These are phyloP conservation scores for Ajuga reptans DNA, from an alignment of 305 asterid genomes.

Conservation along the genomic window DNA sequence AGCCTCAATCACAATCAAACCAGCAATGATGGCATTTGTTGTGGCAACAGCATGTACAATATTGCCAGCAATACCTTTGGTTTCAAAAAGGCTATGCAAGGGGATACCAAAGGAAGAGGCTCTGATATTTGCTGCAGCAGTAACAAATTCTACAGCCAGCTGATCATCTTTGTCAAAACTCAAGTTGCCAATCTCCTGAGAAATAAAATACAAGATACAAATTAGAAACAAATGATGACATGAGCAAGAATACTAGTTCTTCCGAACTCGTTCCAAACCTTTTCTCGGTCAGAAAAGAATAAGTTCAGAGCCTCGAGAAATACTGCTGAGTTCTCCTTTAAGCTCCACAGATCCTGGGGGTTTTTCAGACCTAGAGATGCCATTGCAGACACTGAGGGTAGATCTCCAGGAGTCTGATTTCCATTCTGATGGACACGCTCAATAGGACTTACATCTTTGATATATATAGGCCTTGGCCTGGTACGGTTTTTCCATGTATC, in stretches of 20 bases:
- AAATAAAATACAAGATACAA: not conserved
- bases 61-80: slow-evolving; percentile 98
- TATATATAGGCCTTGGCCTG: slow-evolving; percentile 79
- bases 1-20: slow-evolving; percentile 94
- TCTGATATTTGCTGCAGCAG: slow-evolving; percentile 97
- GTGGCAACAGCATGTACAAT: slow-evolving; percentile 99
- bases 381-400: slow-evolving; percentile 68
- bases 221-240: slow-evolving; percentile 14
- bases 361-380: slow-evolving; percentile 68
- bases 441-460: slow-evolving; percentile 50
- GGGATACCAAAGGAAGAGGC: slow-evolving; percentile 95
- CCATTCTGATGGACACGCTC: slow-evolving; percentile 59
- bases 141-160: slow-evolving; percentile 90
- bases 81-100: slow-evolving; percentile 88
- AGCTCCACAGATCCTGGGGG: slow-evolving; percentile 92
- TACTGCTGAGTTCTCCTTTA: slow-evolving; percentile 70
- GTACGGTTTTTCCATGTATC: slow-evolving; percentile 84
- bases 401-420: slow-evolving; percentile 44
- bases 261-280: slow-evolving; percentile 46
- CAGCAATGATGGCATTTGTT: slow-evolving; percentile 93
- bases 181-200: slow-evolving; percentile 87
- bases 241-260: slow-evolving; percentile 12
- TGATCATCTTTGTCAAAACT: slow-evolving; percentile 96
- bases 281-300: slow-evolving; percentile 55
- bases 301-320: slow-evolving; percentile 75